phyloP scores from a whole-genome alignment of 225 moss, liverwort and hornwort species.

The Pseudisothecium myosuroides region DNA sequence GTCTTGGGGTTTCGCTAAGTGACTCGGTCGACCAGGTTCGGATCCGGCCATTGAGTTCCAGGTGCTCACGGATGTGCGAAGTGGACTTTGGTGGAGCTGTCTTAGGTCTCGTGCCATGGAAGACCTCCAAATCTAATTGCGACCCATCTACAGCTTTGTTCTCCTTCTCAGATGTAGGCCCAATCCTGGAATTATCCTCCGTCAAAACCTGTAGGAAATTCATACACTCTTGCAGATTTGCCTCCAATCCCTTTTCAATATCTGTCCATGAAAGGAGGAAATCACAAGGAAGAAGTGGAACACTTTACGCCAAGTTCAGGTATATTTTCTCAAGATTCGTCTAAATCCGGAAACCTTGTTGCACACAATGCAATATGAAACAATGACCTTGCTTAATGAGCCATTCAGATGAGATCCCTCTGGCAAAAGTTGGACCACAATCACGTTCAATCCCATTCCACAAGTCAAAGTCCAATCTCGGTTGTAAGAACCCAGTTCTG shows the following conservation, averaged over 20 bases:
- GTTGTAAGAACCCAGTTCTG: neutral
- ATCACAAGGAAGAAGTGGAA: neutral
- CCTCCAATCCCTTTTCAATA: conserved; percentile 41
- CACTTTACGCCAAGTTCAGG: neutral
- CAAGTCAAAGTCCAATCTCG: neutral
- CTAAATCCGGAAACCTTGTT: neutral
- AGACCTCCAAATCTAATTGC: neutral
- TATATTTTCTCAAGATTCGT: neutral
- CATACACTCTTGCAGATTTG: conserved; percentile 28
- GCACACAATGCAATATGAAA: neutral
- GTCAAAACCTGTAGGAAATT: conserved; percentile 18
- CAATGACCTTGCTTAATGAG: neutral
- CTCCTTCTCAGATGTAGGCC: neutral
- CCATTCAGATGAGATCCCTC: neutral
- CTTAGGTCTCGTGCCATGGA: neutral
- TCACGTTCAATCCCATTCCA: neutral
- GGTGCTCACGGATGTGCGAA: neutral
- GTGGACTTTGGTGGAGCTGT: conserved; percentile 13
- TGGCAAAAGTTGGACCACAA: neutral
- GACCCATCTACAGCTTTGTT: neutral
- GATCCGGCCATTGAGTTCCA: neutral
- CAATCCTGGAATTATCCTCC: neutral
- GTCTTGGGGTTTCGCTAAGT: neutral
- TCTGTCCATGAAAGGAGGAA: neutral
- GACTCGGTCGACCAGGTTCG: conserved; percentile 22